Evolutionary conservation across 352 stramenopile species (phyloP), one percentile per base, ranked within the genome.

Genomic region (Plasmopara halstedii): DNA sequence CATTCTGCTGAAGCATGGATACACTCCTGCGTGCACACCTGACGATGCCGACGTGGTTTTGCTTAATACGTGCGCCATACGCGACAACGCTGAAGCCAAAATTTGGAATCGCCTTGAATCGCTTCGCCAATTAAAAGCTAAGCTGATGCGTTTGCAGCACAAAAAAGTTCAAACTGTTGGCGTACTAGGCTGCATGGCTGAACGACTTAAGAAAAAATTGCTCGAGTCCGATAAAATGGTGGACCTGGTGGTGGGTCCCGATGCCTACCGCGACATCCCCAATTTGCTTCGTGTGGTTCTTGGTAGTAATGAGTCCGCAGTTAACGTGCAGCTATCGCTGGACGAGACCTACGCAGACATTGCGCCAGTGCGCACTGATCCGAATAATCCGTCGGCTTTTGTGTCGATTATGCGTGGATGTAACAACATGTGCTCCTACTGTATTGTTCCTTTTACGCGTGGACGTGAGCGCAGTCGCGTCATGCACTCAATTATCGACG

Each of bases 381-480:
- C 75, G 19, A 45, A 73, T 58, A 82, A 65, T 35, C 87, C 88
- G 18, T 88, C 95, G 32, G 94, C 95, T 5, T 99, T 98, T 65
- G 87, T 99, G 11, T 98, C 87, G 10, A 98, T 99, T 61, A 99
- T 99, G 95, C 76, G 96, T 37, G 97, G 97, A 49, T 99, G 97
- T 71, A 99, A 99, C 68, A 99, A 99, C 67, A 99, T 99, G 85
- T 99, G 97, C 71, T 97, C 84, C 13, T 99, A 99, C 75, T 99
- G 97, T 72, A 98, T 99, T 45, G 97, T 99, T 47, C 97, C 97
- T 0, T 99, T 99, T 67, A 99, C 96, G 10, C 76, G 97, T 27
- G 97, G 97, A 2, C 76, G 96, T 43, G 97, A 99, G 70, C 83
- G 96, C 37, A 89, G 77, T 49, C 80, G 80, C 18, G 78, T 89